Base-by-base conservation (phyloP, 805 yeast species). In the Lipomyces yamadae region DNA sequence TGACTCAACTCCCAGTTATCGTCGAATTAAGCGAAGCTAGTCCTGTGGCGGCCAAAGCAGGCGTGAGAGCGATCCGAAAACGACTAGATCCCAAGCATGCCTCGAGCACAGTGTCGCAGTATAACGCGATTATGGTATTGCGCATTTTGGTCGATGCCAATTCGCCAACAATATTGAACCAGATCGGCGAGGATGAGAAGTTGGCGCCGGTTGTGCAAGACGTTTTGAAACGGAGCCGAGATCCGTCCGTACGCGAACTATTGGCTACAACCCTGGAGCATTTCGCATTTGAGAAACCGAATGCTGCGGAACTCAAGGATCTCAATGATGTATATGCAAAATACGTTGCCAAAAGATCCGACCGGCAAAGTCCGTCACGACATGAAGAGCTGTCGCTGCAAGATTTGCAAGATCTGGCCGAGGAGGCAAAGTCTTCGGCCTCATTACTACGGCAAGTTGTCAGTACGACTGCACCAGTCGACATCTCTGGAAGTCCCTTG, bases 1-100 rank as follows among this genome's bases (percentile, higher is more conserved):
- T 68, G 18, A 34, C 58, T 29, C 62, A 50, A 35, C 64, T 68
- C n/a, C 71, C 71, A 13, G 50, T 55, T 6, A 68, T 68, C 53
- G 67, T 68, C 67, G 71, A 68, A 15, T 59, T 61, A 53, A 70
- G 70, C 35, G 60, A 61, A 18, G 58, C 71, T 11, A 60, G 65
- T 7, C 67, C 70, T n/a, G n/a, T 11, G 7, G 71, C 70, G 15
- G 71, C 71, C 32, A 56, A 34, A 8, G 67, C 53, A 15, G 71
- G 70, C 13, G 56, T 68, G 30, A 54, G 56, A 18, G 60, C 60
- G 4, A 48, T 67, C 8, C 65, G 70, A 52, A 68, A 66, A 33
- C 63, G 70, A 30, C 18, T 68, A 3, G 70, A 66, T 29, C 63
- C 62, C 13, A 61, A 61, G 24, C 66, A 50, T 5, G 33, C 60